Conservation (phyloP, 2,329 filamentous ascomycete genomes). For the Penicillium sp. region DNA sequence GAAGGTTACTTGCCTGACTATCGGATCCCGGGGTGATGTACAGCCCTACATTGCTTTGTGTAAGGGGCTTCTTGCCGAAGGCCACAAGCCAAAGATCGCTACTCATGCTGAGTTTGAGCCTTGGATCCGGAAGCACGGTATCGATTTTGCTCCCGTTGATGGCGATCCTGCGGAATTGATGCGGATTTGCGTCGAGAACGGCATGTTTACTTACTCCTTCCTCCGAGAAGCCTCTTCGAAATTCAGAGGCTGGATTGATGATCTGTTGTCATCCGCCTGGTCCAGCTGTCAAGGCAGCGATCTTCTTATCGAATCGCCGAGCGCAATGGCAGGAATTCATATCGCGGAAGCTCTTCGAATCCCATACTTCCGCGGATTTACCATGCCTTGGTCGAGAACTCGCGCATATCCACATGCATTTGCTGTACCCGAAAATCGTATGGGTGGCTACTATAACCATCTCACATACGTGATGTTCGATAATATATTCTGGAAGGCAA, state of each 20-base stretch:
- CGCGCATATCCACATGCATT: conserved; percentile 96
- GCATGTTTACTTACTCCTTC: conserved; percentile 93
- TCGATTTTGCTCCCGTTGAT: conserved; percentile 84
- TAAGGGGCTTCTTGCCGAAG: conserved; percentile 83
- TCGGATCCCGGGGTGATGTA: conserved; percentile 92
- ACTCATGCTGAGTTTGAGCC: conserved; percentile 86
- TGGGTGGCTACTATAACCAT: conserved; percentile 93
- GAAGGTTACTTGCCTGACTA: conserved; percentile 88
- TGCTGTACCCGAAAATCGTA: conserved; percentile 85
- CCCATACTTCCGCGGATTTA: conserved; percentile 95
- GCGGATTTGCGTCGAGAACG: conserved; percentile 93
- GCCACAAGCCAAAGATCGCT: conserved; percentile 82
- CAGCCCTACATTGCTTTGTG: conserved; percentile 97
- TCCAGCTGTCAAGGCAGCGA: conserved; percentile 81
- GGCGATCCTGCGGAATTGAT: conserved; percentile 94
- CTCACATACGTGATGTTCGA: conserved; percentile 96
- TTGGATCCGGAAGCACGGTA: conserved; percentile 91
- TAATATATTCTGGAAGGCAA: conserved; percentile 93
- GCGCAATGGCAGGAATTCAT: conserved; percentile 96
- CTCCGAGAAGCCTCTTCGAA: conserved; percentile 80
- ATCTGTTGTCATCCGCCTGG: conserved; percentile 79
- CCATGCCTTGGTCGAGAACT: conserved; percentile 98
- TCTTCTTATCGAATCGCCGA: conserved; percentile 90
- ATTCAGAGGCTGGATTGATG: conserved; percentile 94
- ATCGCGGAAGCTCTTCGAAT: conserved; percentile 91